These are phyloP conservation scores for Rhodomyrtus tomentosa DNA, from an alignment of 345 rosid genomes.

Conservation along the genomic window DNA sequence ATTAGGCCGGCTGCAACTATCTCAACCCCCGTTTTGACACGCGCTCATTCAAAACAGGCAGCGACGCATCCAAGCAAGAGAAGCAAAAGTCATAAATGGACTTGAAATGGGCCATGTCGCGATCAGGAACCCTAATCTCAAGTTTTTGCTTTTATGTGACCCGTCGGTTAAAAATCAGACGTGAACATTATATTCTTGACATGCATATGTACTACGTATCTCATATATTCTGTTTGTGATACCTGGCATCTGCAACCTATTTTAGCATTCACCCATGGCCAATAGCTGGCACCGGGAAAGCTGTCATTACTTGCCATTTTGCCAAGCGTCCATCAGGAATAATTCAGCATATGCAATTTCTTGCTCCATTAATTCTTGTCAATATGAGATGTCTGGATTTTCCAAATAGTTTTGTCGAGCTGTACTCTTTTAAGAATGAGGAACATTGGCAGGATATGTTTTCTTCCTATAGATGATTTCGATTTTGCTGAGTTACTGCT, in stretches of 20 bases:
- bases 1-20: no score
- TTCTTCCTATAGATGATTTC: neutral
- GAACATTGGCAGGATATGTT: neutral
- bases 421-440: neutral
- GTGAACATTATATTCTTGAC: no score
- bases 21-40: no score
- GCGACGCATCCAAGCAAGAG: no score
- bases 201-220: no score
- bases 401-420: neutral
- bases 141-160: no score
- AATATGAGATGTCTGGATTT: neutral
- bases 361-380: neutral
- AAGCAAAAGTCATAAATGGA: no score
- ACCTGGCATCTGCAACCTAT: slow-evolving; percentile 48
- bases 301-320: neutral
- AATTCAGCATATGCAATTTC: neutral
- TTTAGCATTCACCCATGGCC: slow-evolving; percentile 50
- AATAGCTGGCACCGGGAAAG: neutral
- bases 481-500: neutral
- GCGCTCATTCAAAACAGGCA: no score
- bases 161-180: no score
- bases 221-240: slow-evolving; percentile 36
- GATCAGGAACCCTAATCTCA: no score
- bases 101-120: no score
- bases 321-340: neutral